Percentiles rank a stretch among this genome's conserved stretches.
Evolutionary conservation across 2,329 filamentous ascomycete species (phyloP).

Genomic region (Nothophoma quercina): DNA sequence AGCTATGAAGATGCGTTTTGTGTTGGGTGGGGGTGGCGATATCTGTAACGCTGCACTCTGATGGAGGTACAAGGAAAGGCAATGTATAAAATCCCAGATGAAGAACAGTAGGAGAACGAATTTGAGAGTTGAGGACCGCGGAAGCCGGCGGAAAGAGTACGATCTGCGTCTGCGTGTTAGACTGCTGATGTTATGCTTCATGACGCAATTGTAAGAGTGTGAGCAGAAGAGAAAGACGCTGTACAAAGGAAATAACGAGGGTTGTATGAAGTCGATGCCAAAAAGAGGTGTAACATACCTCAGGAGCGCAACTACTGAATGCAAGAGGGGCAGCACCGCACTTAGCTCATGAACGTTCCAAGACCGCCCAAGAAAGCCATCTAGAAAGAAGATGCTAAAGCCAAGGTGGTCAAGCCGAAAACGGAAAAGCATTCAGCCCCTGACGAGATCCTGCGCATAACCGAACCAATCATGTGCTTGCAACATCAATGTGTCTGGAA

Average conservation of each 20-base stretch:
- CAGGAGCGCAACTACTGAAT: background rate
- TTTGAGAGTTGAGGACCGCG: conserved; percentile 27
- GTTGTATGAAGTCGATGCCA: background rate
- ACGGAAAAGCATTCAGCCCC: conserved; percentile 9
- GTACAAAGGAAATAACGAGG: conserved; percentile 1
- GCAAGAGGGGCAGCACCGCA: background rate
- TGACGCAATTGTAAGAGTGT: background rate
- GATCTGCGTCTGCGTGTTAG: conserved; percentile 27
- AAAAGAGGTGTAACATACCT: conserved; percentile 8
- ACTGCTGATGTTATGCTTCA: conserved; percentile 6
- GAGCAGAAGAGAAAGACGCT: background rate
- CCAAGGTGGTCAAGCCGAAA: conserved; percentile 6
- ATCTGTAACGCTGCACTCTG: conserved; percentile 24
- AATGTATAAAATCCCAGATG: conserved; percentile 31
- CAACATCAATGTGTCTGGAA: background rate
- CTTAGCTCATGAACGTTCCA: conserved; percentile 6
- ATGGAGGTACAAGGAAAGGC: conserved; percentile 25
- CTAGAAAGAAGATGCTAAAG: background rate
- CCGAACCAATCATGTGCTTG: background rate
- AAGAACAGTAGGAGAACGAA: conserved; percentile 29
- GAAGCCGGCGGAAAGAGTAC: conserved; percentile 28
- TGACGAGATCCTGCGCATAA: background rate
- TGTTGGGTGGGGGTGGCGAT: conserved; percentile 25
- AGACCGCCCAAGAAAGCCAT: conserved; percentile 4
- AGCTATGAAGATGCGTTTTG: conserved; percentile 67